Evolutionary conservation across 2,329 filamentous ascomycete species (phyloP).

Genomic region (Aspergillus sp.): DNA sequence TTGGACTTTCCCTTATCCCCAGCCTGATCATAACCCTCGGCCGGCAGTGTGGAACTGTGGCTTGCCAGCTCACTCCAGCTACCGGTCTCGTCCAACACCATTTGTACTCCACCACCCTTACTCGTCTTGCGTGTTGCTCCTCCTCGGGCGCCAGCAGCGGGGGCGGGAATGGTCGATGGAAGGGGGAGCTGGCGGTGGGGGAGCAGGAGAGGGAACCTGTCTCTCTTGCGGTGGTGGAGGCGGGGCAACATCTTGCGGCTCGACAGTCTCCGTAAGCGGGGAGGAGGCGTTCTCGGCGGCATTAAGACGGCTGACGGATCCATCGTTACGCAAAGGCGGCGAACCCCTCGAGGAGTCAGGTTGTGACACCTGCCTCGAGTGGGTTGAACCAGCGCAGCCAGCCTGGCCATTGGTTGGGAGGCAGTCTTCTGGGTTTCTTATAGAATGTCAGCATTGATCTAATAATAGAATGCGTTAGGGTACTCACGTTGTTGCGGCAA

Average conservation of each 20-base stretch:
- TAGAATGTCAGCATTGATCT: slow-evolving; percentile 6
- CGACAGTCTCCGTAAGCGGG: slow-evolving; percentile 23
- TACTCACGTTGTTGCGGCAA: slow-evolving; percentile 32
- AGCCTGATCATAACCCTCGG: slow-evolving; percentile 52
- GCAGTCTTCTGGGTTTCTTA: slow-evolving; percentile 36
- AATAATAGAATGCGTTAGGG: slow-evolving; percentile 2
- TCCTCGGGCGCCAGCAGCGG: slow-evolving; percentile 35
- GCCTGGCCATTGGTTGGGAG: slow-evolving; percentile 14
- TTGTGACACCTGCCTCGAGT: slow-evolving; percentile 34
- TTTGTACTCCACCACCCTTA: slow-evolving; percentile 79
- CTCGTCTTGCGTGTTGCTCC: slow-evolving; percentile 67
- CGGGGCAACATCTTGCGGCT: slow-evolving; percentile 17
- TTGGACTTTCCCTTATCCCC: slow-evolving; percentile 44
- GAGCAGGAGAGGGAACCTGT: slow-evolving; percentile 16
- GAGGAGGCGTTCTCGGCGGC: slow-evolving; percentile 23
- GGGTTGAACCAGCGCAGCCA: slow-evolving; percentile 14
- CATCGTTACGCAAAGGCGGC: slow-evolving; percentile 25
- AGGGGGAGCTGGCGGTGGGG: slow-evolving; percentile 27
- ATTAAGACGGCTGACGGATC: slow-evolving; percentile 20
- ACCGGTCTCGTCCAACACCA: slow-evolving; percentile 81
- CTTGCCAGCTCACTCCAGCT: slow-evolving; percentile 90
- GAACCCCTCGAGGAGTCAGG: slow-evolving; percentile 27
- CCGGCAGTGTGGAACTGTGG: slow-evolving; percentile 69
- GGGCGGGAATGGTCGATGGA: slow-evolving; percentile 33
- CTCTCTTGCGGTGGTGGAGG: slow-evolving; percentile 16